Evolutionary conservation across 768 basidiomycete genomes (phyloP), one percentile per base, ranked within the genome.

Genomic region (Russula compacta): DNA sequence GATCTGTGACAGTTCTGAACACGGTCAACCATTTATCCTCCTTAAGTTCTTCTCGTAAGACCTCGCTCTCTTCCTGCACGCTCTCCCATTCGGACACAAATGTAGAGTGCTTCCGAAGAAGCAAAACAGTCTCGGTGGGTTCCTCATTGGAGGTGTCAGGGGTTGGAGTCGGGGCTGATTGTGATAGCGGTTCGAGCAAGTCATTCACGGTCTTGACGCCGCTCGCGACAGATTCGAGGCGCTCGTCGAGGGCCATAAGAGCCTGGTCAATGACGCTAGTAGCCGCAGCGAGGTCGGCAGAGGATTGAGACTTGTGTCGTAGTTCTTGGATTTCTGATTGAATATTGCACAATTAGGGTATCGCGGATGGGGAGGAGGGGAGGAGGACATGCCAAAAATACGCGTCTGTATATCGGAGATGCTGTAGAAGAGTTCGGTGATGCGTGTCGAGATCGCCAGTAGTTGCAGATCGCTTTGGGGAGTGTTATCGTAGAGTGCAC

Each of bases 11-110:
- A 6, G 91, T 95, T 66, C 94, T 82, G 74, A 98, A 98, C 21
- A 98, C 91, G 11, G 88, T 89, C 67, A 98, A 79, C 92, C 92
- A 97, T 68, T 95, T 95, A 74, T 98, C 95, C 73, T 98, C 95
- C 74, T 91, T 94, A 65, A 98, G 77, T 73, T 99, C 97, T 68
- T 95, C 92, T 64, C 87, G 79, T 60, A 98, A 74, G 32, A 86
- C 83, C 47, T 89, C 85, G 57, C 86, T 88, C 67, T 92, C 89
- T 57, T 83, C 82, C 70, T 87, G 85, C 10, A 93, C 81, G 10
- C 82, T 74, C 61, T 89, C 84, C 94, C 93, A 98, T 43, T 95
- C 93, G 10, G 76, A 71, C 35, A 83, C 67, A 54, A 95, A 75
- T 11, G 86, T 78, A 14, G 83, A 80, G 69, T 92, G 86, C 69